These are phyloP conservation scores for Rusavskia elegans DNA, from an alignment of 495 filamentous ascomycete genomes.

Conservation along the genomic window DNA sequence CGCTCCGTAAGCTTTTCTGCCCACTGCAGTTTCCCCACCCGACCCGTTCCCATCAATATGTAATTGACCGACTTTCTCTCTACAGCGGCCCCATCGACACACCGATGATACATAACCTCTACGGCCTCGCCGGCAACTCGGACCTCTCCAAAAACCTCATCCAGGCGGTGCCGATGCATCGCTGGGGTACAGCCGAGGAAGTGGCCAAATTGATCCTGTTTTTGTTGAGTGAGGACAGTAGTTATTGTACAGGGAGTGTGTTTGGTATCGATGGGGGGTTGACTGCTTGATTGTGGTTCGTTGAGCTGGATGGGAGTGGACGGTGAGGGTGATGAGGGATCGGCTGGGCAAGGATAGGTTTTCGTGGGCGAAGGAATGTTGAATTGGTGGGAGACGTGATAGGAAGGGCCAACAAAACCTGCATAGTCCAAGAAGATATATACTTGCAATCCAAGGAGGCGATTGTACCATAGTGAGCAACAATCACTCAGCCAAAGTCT, in stretches of 20 bases:
- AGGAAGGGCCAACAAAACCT: too few relatives aligned
- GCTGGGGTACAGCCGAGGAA: conserved; percentile 30
- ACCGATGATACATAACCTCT: conserved; percentile 20
- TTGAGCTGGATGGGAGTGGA: not conserved
- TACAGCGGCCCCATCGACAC: conserved; percentile 38
- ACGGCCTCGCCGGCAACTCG: not conserved
- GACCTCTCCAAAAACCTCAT: conserved; percentile 21
- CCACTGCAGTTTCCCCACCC: not conserved
- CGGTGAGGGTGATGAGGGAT: not conserved
- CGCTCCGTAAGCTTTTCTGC: conserved; percentile 26
- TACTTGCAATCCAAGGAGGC: too few relatives aligned
- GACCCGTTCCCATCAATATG: not conserved
- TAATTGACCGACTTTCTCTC: too few relatives aligned
- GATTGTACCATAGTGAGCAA: too few relatives aligned
- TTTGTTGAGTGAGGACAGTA: conserved; percentile 37
- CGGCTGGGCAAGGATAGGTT: not conserved
- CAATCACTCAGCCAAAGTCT: too few relatives aligned
- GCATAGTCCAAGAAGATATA: too few relatives aligned
- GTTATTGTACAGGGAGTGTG: conserved; percentile 35
- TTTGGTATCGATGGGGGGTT: conserved; percentile 23
- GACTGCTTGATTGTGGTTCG: not conserved
- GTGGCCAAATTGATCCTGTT: conserved; percentile 38
- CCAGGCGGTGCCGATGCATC: conserved; percentile 21
- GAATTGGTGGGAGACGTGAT: too few relatives aligned
- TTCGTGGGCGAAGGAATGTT: too few relatives aligned